A percentile compares a stretch with the other conserved stretches of the same genome.
Conservation (phyloP, 176 grass and related monocot genomes). For the Sorghum bicolor region Sorghum_bicolor_NCBIv3 NC_012876.2:5199501-5200000, state of each 20-base stretch:
- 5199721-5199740: slow-evolving; percentile 9
- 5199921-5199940: not conserved
- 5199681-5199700: slow-evolving; percentile 77
- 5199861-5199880: slow-evolving; percentile 67
- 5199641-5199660: slow-evolving; percentile 60
- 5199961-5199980: slow-evolving; percentile 19
- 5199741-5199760: not conserved
- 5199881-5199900: slow-evolving; percentile 79
- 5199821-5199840: not conserved
- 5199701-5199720: slow-evolving; percentile 45
- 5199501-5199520: slow-evolving; percentile 51
- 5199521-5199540: not conserved
- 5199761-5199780: not conserved
- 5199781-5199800: not conserved
- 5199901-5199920: slow-evolving; percentile 40
- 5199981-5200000: slow-evolving; percentile 70
- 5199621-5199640: not conserved
- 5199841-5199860: slow-evolving; percentile 6
- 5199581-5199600: not conserved
- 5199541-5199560: not conserved
- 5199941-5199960: slow-evolving; percentile 3
- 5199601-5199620: not conserved
- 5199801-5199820: not conserved
- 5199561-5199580: not conserved
- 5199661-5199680: slow-evolving; percentile 63